Base-by-base conservation (phyloP, 306 rosid species). In the Pterocarpus macrocarpus region DNA sequence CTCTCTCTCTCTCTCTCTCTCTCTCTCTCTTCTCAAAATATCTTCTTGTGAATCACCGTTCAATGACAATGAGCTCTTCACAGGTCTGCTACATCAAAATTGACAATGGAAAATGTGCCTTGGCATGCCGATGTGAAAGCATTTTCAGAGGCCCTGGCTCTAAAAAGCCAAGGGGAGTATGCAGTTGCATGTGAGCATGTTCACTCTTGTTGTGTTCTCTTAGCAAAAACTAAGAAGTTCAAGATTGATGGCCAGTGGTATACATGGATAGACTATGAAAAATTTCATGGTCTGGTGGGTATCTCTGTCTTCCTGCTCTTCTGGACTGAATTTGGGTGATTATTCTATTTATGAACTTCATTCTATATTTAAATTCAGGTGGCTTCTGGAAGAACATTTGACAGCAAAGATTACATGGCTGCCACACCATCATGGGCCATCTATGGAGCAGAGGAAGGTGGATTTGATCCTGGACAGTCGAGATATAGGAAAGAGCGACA, bases 31-130 rank as follows among this genome's bases (percentile, higher is more conserved):
- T 63, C 55, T 80, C 14, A 81, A 6, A 56, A 34, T 64, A 22
- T 47, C 50, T 82, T 50, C 22, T 68, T 44, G 68, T 53, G 52
- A 50, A 34, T 64, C 78, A 8, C 61, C 68, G 69, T 73, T 80
- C 69, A 77, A 77, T 77, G 87, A 81, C 53, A 71, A 41, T 75
- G 76, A 67, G 75, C 58, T 80, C 47, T 85, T 49, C 45, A 43
- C 92, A 95, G 99, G 80, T 88, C 98, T 22, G 89, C 91, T 79
- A 91, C 98, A 44, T 95, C 99, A 82, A 95, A 95, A 85, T 77
- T 95, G 88, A 95, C 98, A 7, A 95, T 95, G 99, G 98, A 95
- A 87, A 95, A 95, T 86, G 99, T 95, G 79, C 99, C 99, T 14
- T 95, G 98, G 98, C 99, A 95, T 78, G 3, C 99, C n/a, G 99